phyloP scores from a whole-genome alignment of 73 alveolate genomes.

The Symbiodinium pilosum region DNA sequence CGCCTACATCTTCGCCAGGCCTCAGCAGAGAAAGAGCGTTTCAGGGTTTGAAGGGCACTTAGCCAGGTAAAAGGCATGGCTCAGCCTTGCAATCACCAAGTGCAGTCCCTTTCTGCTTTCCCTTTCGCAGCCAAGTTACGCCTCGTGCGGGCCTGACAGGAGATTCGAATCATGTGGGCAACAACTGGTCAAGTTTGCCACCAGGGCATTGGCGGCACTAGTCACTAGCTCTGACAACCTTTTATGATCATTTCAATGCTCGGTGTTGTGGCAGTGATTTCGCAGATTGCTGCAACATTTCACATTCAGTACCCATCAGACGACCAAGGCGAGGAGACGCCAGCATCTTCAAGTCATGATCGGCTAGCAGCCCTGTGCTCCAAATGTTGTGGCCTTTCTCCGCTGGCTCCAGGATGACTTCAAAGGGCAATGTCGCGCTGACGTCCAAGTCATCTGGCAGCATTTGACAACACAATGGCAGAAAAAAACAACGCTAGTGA shows the following conservation, averaged over 20 bases:
- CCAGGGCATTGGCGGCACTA: not conserved
- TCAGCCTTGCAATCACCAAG: too few relatives aligned
- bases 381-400: not conserved
- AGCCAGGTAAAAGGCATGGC: too few relatives aligned
- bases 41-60: too few relatives aligned
- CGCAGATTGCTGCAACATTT: too few relatives aligned
- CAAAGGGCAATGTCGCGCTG: constrained; percentile 14
- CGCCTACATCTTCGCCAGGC: too few relatives aligned
- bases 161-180: not conserved
- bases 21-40: too few relatives aligned
- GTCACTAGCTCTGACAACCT: not conserved
- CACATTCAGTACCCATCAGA: too few relatives aligned
- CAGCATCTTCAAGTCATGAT: too few relatives aligned
- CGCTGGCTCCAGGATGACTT: not conserved
- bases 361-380: not conserved
- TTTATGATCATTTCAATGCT: not conserved
- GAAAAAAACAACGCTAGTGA: too few relatives aligned
- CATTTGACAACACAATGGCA: too few relatives aligned
- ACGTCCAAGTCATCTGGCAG: not conserved
- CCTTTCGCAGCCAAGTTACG: not conserved
- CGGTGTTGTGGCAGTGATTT: not conserved
- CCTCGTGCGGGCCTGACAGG: not conserved
- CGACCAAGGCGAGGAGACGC: too few relatives aligned
- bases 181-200: not conserved
- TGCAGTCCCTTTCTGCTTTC: too few relatives aligned